A percentile compares a stretch with the other conserved stretches of the same genome.
Conservation (phyloP, 2,329 filamentous ascomycete genomes). For the Cladosporium austrohemisphaericum region DNA sequence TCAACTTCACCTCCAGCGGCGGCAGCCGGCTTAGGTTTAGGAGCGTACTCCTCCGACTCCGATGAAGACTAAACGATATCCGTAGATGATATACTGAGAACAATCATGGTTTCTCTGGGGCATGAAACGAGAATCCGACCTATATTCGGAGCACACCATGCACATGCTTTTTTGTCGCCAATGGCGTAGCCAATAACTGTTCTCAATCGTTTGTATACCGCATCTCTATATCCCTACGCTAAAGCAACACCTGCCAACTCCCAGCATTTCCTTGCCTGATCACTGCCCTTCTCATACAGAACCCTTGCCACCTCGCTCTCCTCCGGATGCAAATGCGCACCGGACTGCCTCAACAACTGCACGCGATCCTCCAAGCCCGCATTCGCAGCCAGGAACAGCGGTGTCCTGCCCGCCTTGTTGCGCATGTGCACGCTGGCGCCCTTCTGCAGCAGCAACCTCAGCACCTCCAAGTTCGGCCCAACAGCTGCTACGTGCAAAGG, state of each 20-base stretch:
- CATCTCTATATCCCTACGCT: neutral
- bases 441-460: constrained; percentile 53
- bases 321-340: constrained; percentile 57
- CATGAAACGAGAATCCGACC: too few species aligned
- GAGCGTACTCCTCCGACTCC: constrained; percentile 43
- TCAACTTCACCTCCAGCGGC: constrained; percentile 17
- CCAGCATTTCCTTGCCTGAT: neutral
- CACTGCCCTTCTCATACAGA: constrained; percentile 21
- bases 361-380: constrained; percentile 55
- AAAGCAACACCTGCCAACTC: constrained; percentile 2
- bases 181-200: too few species aligned
- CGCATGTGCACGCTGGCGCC: constrained; percentile 58
- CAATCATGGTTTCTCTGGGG: too few species aligned
- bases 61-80: constrained; percentile 37
- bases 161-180: too few species aligned
- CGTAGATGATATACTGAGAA: too few species aligned
- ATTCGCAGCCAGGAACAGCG: constrained; percentile 57
- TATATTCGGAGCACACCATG: neutral
- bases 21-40: constrained; percentile 33
- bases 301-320: constrained; percentile 52
- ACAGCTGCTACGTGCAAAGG: constrained; percentile 55
- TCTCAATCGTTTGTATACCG: too few species aligned
- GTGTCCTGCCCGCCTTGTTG: constrained; percentile 55
- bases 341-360: constrained; percentile 51
- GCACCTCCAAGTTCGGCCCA: constrained; percentile 52